phyloP scores from a whole-genome alignment of 2,329 filamentous ascomycete species.

The Nothomitra cinnamomea region DNA sequence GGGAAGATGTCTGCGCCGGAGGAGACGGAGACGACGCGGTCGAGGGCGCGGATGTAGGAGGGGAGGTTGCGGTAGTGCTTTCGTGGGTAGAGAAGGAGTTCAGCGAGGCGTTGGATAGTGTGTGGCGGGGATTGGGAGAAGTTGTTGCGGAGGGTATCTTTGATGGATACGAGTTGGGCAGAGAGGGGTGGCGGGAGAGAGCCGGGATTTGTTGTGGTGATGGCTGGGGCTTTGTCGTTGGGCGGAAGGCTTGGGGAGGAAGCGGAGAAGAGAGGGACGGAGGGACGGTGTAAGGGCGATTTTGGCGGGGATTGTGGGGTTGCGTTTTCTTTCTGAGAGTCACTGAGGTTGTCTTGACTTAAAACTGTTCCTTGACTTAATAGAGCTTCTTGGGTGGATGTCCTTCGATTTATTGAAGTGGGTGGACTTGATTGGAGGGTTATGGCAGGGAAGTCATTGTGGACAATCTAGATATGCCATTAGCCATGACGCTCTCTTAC shows the following conservation, averaged over 20 bases:
- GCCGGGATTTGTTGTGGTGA: conserved; percentile 18
- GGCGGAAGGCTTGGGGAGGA: conserved; percentile 6
- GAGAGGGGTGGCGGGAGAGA: conserved; percentile 24
- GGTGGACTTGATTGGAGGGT: conserved; percentile 25
- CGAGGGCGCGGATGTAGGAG: conserved; percentile 76
- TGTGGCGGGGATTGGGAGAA: conserved; percentile 71
- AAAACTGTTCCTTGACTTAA: conserved; percentile 3
- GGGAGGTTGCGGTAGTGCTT: conserved; percentile 68
- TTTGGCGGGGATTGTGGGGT: conserved; percentile 27
- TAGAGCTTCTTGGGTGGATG: conserved; percentile 6
- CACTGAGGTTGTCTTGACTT: conserved; percentile 11
- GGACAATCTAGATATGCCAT: conserved; percentile 42
- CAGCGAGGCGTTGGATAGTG: conserved; percentile 79
- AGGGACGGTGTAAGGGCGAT: conserved; percentile 16
- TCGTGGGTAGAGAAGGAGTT: conserved; percentile 62
- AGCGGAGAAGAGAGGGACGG: conserved; percentile 5
- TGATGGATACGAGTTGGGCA: conserved; percentile 7
- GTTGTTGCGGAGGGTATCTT: conserved; percentile 4
- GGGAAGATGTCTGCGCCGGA: conserved; percentile 69
- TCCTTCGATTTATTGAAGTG: conserved; percentile 16
- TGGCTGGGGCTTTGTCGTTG: background rate
- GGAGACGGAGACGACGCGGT: conserved; percentile 80
- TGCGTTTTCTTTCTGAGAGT: conserved; percentile 45
- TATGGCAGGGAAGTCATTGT: conserved; percentile 49
- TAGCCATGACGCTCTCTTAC: background rate